Evolutionary conservation across 495 filamentous ascomycete species (phyloP).

Genomic region (Cladorrhinum samala): DNA sequence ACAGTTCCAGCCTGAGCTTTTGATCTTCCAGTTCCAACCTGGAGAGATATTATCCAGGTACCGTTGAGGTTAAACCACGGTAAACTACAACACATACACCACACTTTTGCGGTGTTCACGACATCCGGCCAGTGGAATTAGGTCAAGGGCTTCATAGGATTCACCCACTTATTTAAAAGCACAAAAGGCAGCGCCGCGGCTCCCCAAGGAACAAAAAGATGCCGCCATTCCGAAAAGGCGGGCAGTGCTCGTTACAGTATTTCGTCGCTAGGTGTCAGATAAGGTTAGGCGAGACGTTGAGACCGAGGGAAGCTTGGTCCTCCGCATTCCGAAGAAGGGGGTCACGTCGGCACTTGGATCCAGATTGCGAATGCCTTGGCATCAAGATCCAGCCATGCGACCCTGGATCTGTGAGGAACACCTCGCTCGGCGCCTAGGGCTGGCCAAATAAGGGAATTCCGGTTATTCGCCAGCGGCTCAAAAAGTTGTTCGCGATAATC

Average conservation of each 20-base stretch:
- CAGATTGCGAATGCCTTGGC: conserved; percentile 8
- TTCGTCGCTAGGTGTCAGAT: neutral
- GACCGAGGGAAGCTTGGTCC: conserved; percentile 5
- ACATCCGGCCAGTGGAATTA: too few species aligned
- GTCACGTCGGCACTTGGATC: conserved; percentile 1
- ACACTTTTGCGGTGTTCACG: too few species aligned
- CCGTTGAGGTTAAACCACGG: too few species aligned
- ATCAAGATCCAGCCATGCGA: conserved; percentile 9
- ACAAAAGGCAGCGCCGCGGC: too few species aligned
- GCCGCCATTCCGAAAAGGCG: neutral
- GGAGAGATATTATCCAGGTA: too few species aligned
- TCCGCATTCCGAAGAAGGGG: neutral
- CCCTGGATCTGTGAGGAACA: neutral
- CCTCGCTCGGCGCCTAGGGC: neutral
- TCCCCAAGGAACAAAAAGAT: too few species aligned
- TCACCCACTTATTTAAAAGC: too few species aligned
- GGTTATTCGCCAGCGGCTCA: too few species aligned
- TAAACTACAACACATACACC: too few species aligned
- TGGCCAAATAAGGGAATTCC: neutral
- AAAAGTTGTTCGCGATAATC: neutral
- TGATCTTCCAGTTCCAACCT: too few species aligned
- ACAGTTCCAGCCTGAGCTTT: too few species aligned
- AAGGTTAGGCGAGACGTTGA: conserved; percentile 9
- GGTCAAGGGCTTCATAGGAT: too few species aligned
- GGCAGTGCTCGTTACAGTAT: neutral